phyloP scores from a whole-genome alignment of 352 stramenopile genomes.

The Pythium coloratum region DNA sequence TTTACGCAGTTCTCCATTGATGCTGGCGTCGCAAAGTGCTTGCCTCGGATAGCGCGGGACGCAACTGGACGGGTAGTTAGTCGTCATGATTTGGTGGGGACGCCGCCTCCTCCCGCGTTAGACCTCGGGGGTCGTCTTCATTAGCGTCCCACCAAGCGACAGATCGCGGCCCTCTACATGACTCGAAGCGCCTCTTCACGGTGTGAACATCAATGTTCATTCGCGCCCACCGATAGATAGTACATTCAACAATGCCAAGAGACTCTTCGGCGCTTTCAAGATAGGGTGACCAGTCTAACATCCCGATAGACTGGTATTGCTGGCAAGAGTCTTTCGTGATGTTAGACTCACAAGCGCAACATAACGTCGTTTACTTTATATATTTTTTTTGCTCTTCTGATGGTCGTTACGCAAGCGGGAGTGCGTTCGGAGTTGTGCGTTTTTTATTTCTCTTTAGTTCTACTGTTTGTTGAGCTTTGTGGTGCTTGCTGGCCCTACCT shows the following conservation, averaged over 20 bases:
- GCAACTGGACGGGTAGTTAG: neutral
- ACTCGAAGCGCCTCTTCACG: slow-evolving; percentile 10
- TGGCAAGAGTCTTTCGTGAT: no score
- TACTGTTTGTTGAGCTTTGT: no score
- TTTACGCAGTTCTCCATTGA: neutral
- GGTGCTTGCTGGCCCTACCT: no score
- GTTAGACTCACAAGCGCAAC: no score
- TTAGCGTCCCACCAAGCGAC: slow-evolving; percentile 11
- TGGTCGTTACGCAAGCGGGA: neutral
- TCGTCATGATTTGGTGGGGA: neutral
- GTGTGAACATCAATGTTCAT: slow-evolving; percentile 7
- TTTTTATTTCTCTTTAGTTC: no score
- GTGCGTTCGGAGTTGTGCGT: neutral
- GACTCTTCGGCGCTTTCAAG: neutral
- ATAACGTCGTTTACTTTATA: neutral
- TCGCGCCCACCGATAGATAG: slow-evolving; percentile 9
- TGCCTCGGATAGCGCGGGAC: neutral
- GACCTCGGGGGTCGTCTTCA: neutral
- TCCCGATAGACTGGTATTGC: no score
- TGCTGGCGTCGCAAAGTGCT: neutral
- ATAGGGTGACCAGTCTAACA: no score
- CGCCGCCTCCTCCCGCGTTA: neutral
- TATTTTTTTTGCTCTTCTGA: neutral
- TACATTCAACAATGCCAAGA: slow-evolving; percentile 6
- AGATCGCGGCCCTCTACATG: slow-evolving; percentile 3